Conservation (phyloP, 768 basidiomycete genomes). For the Lentinula detonsa region DNA sequence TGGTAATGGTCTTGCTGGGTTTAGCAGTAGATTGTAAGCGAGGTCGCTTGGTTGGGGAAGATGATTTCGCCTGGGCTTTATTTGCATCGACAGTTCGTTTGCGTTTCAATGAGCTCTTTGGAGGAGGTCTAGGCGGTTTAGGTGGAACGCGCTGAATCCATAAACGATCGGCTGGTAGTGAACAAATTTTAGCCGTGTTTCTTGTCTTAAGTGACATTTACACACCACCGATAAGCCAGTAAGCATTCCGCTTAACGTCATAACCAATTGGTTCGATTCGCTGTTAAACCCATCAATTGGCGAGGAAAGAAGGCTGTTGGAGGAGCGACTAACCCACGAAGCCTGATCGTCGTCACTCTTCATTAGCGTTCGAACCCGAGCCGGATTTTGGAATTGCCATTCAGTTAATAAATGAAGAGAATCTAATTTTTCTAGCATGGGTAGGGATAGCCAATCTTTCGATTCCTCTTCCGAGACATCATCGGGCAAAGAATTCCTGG, state of each 20-base stretch:
- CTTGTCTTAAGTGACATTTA: conserved; percentile 7
- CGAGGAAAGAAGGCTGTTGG: conserved; percentile 2
- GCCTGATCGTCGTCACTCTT: conserved; percentile 73
- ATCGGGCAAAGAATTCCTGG: background rate
- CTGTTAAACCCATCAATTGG: conserved; percentile 27
- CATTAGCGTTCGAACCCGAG: conserved; percentile 65
- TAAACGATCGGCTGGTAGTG: conserved; percentile 61
- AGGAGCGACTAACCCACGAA: conserved; percentile 56
- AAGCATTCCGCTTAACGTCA: conserved; percentile 71
- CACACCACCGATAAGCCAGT: conserved; percentile 81
- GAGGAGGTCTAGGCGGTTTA: conserved; percentile 29
- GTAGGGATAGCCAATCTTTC: conserved; percentile 65
- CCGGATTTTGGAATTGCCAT: conserved; percentile 84
- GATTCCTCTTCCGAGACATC: conserved; percentile 22
- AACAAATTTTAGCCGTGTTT: conserved; percentile 5
- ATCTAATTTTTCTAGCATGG: conserved; percentile 69
- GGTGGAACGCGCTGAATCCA: conserved; percentile 79
- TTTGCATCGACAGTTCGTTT: conserved; percentile 31
- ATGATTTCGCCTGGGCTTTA: conserved; percentile 22
- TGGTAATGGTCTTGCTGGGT: background rate
- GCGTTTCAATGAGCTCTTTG: conserved; percentile 27
- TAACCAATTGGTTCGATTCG: conserved; percentile 84
- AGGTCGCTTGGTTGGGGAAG: conserved; percentile 10
- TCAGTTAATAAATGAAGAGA: conserved; percentile 68
- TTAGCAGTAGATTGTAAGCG: conserved; percentile 11